Base-by-base conservation (phyloP, 257 asterid genomes). In the Solanum medicagineum region DNA sequence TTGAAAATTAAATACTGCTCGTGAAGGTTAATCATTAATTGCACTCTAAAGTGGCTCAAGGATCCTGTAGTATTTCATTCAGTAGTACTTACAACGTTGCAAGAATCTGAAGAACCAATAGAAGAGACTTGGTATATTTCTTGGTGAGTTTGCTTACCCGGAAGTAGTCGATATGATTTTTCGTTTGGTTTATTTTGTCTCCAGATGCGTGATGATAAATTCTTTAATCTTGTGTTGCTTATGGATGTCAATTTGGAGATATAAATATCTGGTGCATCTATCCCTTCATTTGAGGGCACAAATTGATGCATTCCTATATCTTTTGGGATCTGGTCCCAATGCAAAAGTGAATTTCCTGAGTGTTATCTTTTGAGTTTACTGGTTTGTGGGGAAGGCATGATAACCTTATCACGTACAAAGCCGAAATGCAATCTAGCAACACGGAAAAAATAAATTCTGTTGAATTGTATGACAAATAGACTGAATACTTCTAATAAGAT, bases 1-100 rank as follows among this genome's bases (percentile, higher is more conserved):
- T 90, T 92, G 90, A 93, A 86, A 87, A 87, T 32, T 84, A 84
- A 88, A 80, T 87, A 87, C 87, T 86, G 92, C 85, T 88, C 91
- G 90, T 88, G 94, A 90, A 73, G 90, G 86, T 75, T 92, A 92
- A 92, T 96, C 83, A 88, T 87, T 93, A 81, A 91, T 88, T 88
- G 85, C 88, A 88, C 44, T 26, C 87, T 87, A 91, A 87, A 90
- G 94, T 86, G 88, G 89, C 86, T 68, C 89, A 91, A 90, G 93
- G 97, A 90, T 89, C 71, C 88, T 92, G 88, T 90, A 81, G 59
- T 83, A 80, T 89, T 86, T 89, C 90, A 85, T 87, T 90, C 88
- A 92, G 88, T 88, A 89, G 91, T 84, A 86, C 89, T 66, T 87
- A 87, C 88, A 87, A 90, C 49, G 9, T 86, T 87, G 77, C 85